A percentile compares a stretch with the other conserved stretches of the same genome.
Evolutionary conservation across 192 early-diverging fungal genomes (phyloP).

Genomic region (Backusella psychrophila): DNA sequence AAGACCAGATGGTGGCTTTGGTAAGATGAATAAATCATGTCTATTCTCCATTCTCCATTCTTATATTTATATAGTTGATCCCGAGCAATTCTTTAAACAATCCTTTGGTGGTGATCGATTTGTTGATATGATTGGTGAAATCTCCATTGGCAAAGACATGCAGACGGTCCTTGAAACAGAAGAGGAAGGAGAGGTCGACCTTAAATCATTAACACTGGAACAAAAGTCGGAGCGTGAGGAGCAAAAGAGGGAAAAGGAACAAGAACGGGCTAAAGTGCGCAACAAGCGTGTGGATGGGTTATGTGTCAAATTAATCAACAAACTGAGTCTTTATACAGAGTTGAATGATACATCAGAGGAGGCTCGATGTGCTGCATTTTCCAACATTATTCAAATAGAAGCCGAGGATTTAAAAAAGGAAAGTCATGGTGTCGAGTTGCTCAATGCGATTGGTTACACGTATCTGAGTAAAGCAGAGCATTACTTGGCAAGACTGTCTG

Average conservation of each 20-base stretch:
- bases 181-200: conserved; percentile 38
- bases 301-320: conserved; percentile 67
- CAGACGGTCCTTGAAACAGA: conserved; percentile 69
- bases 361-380: conserved; percentile 56
- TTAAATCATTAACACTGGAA: conserved; percentile 39
- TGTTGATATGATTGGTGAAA: conserved; percentile 95
- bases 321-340: conserved; percentile 74
- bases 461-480: conserved; percentile 90
- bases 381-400: conserved; percentile 69
- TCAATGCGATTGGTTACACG: conserved; percentile 92
- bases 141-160: conserved; percentile 94
- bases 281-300: conserved; percentile 72
- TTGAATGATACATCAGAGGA: conserved; percentile 26
- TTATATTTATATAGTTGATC: conserved; percentile 62
- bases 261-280: conserved; percentile 54
- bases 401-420: conserved; percentile 90
- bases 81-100: conserved; percentile 92
- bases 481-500: conserved; percentile 65
- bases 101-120: conserved; percentile 98
- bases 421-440: conserved; percentile 89
- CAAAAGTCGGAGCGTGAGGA: conserved; percentile 59
- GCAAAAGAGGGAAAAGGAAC: conserved; percentile 51
- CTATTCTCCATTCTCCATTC: too few relatives aligned
- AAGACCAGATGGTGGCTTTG: conserved; percentile 63
- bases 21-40: conserved; percentile 28